These are phyloP conservation scores for Rhizophagus clarus DNA, from an alignment of 192 early-diverging fungal genomes.

Conservation along the genomic window DNA sequence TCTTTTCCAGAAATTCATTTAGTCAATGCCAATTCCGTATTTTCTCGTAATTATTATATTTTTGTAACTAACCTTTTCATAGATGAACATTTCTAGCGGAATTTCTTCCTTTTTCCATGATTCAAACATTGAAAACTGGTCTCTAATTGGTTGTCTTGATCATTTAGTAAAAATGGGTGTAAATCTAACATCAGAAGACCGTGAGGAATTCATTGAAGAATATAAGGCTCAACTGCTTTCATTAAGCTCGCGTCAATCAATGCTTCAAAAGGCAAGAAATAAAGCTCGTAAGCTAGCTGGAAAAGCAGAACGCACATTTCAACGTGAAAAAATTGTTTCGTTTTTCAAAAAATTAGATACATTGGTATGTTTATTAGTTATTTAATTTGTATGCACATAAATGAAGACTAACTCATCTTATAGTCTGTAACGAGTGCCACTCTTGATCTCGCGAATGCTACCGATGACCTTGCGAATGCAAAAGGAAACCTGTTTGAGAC, in stretches of 20 bases:
- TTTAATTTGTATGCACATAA: conserved; percentile 22
- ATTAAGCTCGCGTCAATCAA: conserved; percentile 24
- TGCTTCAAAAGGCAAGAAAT: conserved; percentile 20
- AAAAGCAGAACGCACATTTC: conserved; percentile 21
- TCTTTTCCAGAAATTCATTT: too few species aligned
- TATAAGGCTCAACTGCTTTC: conserved; percentile 24
- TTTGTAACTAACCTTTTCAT: conserved; percentile 7
- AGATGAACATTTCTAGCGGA: conserved; percentile 21
- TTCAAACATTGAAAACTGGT: conserved; percentile 24
- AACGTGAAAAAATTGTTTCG: conserved; percentile 30
- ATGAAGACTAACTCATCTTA: conserved; percentile 24
- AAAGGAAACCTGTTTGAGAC: conserved; percentile 13
- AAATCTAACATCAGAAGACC: conserved; percentile 31
- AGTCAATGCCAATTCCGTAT: too few species aligned
- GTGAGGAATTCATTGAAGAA: conserved; percentile 27
- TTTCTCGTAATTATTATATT: too few species aligned
- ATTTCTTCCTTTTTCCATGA: conserved; percentile 25
- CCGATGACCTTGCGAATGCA: conserved; percentile 7
- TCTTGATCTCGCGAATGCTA: background rate
- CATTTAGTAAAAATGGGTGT: conserved; percentile 31
- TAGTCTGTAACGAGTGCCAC: background rate
- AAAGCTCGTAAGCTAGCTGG: conserved; percentile 28
- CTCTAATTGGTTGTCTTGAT: conserved; percentile 19
- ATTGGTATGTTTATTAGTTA: conserved; percentile 27
- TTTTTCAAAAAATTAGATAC: conserved; percentile 32